Evolutionary conservation across 208 protist genomes (phyloP).

Genomic region (Trypanosoma boissoni): DNA sequence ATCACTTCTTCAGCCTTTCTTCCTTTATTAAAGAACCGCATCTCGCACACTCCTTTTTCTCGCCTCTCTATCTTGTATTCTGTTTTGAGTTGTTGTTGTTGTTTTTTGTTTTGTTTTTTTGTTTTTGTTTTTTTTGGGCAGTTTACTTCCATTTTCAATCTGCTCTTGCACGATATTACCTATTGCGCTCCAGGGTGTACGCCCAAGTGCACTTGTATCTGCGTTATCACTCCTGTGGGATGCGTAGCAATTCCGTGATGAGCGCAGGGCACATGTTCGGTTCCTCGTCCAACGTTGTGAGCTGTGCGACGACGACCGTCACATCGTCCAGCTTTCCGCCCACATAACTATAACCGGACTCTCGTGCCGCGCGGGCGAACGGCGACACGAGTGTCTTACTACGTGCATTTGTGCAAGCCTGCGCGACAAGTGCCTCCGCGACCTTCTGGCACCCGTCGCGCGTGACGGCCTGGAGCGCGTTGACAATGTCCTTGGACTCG

Average conservation of each 20-base stretch:
- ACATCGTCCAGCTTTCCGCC: conserved; percentile 89
- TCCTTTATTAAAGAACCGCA: background rate
- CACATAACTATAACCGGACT: conserved; percentile 55
- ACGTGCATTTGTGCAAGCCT: conserved; percentile 51
- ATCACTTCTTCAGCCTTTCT: background rate
- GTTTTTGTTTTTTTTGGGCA: background rate
- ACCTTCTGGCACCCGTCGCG: conserved; percentile 51
- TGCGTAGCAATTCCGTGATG: conserved; percentile 53
- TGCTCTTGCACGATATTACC: background rate
- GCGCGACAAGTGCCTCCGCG: conserved; percentile 50
- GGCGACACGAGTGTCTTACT: conserved; percentile 62
- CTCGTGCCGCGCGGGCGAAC: conserved; percentile 67
- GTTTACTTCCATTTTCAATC: background rate
- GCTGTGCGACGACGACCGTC: conserved; percentile 72
- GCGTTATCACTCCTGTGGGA: background rate
- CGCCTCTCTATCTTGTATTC: background rate
- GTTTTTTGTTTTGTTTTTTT: conserved; percentile 6
- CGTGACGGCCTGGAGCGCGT: conserved; percentile 37
- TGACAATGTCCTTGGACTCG: conserved; percentile 53
- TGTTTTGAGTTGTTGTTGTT: background rate
- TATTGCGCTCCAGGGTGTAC: background rate
- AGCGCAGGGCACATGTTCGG: conserved; percentile 36
- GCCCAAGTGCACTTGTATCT: too few species aligned
- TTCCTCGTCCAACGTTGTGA: conserved; percentile 32
- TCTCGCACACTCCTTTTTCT: background rate